Percentiles rank a stretch among this genome's conserved stretches.
phyloP scores from a whole-genome alignment of 495 filamentous ascomycete species.

The Tricharina praecox region DNA sequence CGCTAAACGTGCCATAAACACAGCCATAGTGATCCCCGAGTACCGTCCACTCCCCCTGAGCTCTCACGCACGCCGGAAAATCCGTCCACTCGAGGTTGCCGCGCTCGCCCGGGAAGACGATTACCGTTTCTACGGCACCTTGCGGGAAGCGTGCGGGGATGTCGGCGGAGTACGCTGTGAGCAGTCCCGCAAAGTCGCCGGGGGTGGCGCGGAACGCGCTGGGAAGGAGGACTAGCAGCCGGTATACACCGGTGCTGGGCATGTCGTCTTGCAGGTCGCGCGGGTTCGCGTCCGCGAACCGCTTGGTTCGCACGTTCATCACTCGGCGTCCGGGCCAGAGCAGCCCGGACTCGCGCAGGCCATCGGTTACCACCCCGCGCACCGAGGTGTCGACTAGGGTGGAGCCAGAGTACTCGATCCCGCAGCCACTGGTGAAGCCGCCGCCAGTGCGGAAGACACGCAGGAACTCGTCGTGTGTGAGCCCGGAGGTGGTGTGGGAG shows the following conservation, averaged over 20 bases:
- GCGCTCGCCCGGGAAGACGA: conserved; percentile 17
- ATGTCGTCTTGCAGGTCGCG: conserved; percentile 38
- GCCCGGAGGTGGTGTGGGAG: conserved; percentile 7
- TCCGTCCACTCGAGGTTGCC: conserved; percentile 21
- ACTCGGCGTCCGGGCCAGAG: conserved; percentile 22
- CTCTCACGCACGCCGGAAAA: conserved; percentile 16
- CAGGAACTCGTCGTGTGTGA: conserved; percentile 27
- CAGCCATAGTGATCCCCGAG: conserved; percentile 13
- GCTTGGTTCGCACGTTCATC: conserved; percentile 26
- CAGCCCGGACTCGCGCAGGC: conserved; percentile 8
- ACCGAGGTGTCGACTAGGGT: conserved; percentile 9
- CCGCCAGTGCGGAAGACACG: conserved; percentile 20
- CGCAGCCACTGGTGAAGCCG: conserved; percentile 28
- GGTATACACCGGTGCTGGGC: conserved; percentile 33
- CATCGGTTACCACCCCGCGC: conserved; percentile 1
- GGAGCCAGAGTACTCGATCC: conserved; percentile 21
- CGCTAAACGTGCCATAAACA: conserved; percentile 20
- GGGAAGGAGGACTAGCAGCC: conserved; percentile 32
- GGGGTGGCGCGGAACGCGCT: too few relatives aligned
- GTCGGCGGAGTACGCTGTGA: too few relatives aligned
- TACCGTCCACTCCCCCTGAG: conserved; percentile 21
- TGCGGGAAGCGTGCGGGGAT: conserved; percentile 11
- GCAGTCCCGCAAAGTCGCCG: too few relatives aligned
- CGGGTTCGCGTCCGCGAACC: conserved; percentile 33
- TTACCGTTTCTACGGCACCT: conserved; percentile 15